phyloP scores from a whole-genome alignment of 2,329 filamentous ascomycete species.

The Alternaria dauci region DNA sequence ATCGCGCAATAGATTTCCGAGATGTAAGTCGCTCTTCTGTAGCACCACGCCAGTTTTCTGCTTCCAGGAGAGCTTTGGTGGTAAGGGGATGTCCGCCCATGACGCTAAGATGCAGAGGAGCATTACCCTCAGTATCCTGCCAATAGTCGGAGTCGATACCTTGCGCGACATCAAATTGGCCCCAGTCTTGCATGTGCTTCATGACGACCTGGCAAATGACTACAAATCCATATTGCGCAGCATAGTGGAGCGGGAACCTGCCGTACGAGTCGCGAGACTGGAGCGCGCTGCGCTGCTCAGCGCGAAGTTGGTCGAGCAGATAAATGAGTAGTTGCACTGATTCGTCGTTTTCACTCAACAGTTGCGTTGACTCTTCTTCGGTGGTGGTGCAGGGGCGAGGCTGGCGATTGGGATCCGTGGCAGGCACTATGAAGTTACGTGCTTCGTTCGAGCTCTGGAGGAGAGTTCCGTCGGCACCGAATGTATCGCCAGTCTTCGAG shows the following conservation, averaged over 20 bases:
- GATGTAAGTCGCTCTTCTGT: conserved; percentile 69
- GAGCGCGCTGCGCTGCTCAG: conserved; percentile 73
- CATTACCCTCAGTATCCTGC: conserved; percentile 92
- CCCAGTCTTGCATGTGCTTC: conserved; percentile 87
- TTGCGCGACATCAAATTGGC: conserved; percentile 80
- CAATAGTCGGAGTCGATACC: conserved; percentile 88
- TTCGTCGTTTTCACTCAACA: conserved; percentile 75
- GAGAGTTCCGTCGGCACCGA: conserved; percentile 60
- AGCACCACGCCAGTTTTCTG: conserved; percentile 77
- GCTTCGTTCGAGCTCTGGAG: conserved; percentile 62
- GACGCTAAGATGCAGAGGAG: conserved; percentile 90
- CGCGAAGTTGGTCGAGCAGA: conserved; percentile 72
- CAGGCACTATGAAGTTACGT: conserved; percentile 80
- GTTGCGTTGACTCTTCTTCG: conserved; percentile 68
- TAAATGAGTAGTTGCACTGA: conserved; percentile 72
- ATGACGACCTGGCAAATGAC: conserved; percentile 89
- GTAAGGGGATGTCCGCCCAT: conserved; percentile 90
- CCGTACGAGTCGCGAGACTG: conserved; percentile 78
- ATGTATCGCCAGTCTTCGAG: conserved; percentile 65
- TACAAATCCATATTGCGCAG: conserved; percentile 92
- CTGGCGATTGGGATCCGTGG: conserved; percentile 70
- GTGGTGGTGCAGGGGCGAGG: conserved; percentile 70
- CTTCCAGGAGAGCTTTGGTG: conserved; percentile 79
- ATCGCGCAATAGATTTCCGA: conserved; percentile 77
- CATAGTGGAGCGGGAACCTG: conserved; percentile 88